phyloP scores from a whole-genome alignment of 2,329 filamentous ascomycete species.

The Neopestalotiopsis clavispora region DNA sequence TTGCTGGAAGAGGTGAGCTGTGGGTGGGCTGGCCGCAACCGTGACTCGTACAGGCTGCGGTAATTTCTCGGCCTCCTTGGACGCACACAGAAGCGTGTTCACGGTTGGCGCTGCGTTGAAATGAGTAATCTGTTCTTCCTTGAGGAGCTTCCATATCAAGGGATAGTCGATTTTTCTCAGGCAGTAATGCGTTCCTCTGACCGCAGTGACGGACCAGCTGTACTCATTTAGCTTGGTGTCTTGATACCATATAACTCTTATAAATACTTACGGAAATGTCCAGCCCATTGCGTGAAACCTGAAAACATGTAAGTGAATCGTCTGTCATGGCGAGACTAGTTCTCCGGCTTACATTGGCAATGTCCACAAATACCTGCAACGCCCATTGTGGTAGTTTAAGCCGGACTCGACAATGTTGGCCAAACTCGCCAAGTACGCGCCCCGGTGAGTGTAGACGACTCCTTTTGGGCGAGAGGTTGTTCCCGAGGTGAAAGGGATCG shows the following conservation, averaged over 20 bases:
- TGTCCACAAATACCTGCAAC: slow-evolving; percentile 89
- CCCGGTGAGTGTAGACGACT: slow-evolving; percentile 88
- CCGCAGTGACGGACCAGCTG: slow-evolving; percentile 85
- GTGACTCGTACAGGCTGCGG: slow-evolving; percentile 79
- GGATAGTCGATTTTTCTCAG: slow-evolving; percentile 94
- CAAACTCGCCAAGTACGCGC: slow-evolving; percentile 82
- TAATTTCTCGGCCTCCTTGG: slow-evolving; percentile 74
- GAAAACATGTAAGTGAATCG: slow-evolving; percentile 9
- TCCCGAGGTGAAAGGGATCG: slow-evolving; percentile 91
- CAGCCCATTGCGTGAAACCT: slow-evolving; percentile 74
- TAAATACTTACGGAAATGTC: slow-evolving; percentile 69
- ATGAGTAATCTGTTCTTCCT: slow-evolving; percentile 86
- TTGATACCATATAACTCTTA: not conserved
- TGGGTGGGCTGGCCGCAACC: slow-evolving; percentile 90
- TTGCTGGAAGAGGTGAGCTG: slow-evolving; percentile 87
- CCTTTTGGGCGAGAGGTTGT: slow-evolving; percentile 93
- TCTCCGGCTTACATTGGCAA: slow-evolving; percentile 75
- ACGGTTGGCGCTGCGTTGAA: slow-evolving; percentile 97
- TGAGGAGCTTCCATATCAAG: slow-evolving; percentile 87
- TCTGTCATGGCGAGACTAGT: not conserved
- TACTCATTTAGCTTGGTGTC: not conserved
- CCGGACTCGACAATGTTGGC: slow-evolving; percentile 89
- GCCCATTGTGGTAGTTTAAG: slow-evolving; percentile 70
- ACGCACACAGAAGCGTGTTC: slow-evolving; percentile 87
- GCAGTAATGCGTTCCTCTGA: slow-evolving; percentile 93